Evolutionary conservation across 225 moss, liverwort and hornwort genomes (phyloP).

Genomic region (Lunularia cruciata): DNA sequence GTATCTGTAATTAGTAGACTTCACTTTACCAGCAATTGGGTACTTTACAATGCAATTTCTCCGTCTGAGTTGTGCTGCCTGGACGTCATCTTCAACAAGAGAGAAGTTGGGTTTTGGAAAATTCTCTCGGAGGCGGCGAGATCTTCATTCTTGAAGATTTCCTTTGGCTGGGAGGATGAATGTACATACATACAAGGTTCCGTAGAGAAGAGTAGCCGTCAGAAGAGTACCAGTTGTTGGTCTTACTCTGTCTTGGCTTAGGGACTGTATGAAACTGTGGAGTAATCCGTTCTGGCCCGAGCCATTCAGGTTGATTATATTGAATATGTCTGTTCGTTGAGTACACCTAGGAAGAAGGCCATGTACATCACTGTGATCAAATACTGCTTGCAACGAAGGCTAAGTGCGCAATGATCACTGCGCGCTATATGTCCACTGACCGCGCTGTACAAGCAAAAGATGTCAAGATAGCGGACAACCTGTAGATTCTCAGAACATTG

Average conservation of each 20-base stretch:
- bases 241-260: too few species aligned
- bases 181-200: constrained; percentile 14
- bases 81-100: too few species aligned
- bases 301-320: background rate
- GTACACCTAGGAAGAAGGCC: background rate
- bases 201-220: background rate
- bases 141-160: background rate
- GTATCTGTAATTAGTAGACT: constrained; percentile 47
- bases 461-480: background rate
- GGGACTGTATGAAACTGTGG: too few species aligned
- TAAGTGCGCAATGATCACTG: background rate
- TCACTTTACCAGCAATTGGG: background rate
- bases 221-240: too few species aligned
- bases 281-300: background rate
- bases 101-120: too few species aligned
- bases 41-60: background rate
- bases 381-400: background rate
- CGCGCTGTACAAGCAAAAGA: background rate
- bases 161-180: background rate
- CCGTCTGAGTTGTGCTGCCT: too few species aligned
- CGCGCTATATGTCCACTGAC: background rate
- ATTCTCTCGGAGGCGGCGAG: background rate
- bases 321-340: background rate
- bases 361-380: background rate
- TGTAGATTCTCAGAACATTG: background rate